Conservation (phyloP, 1,284 basidiomycete genomes). For the Takashimella tepidaria region DNA sequence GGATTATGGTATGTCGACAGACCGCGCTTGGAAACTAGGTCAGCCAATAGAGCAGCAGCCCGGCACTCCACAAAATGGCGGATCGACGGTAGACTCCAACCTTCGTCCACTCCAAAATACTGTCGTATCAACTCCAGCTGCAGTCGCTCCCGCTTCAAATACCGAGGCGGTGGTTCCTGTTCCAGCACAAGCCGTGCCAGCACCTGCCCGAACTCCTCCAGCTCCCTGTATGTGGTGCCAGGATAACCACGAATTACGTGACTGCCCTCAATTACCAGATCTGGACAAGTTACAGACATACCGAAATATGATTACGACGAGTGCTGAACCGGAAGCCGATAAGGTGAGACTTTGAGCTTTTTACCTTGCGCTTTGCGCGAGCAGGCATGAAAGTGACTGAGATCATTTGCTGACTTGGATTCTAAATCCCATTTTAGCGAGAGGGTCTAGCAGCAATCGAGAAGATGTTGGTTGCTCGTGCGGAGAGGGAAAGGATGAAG, state of each 20-base stretch:
- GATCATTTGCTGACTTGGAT: no score
- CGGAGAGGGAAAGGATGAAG: background rate
- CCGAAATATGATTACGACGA: background rate
- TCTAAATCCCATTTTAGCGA: no score
- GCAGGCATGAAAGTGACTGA: background rate
- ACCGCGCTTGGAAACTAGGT: no score
- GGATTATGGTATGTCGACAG: no score
- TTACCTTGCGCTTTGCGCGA: background rate
- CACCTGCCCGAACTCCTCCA: background rate
- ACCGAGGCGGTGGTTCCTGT: no score
- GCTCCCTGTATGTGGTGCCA: constrained; percentile 1
- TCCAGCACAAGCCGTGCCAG: no score
- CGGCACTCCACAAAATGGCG: no score
- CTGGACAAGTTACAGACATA: background rate
- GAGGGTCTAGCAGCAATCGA: background rate
- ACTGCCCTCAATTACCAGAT: constrained; percentile 1
- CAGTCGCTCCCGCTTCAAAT: no score
- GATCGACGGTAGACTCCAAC: no score
- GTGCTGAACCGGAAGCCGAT: background rate
- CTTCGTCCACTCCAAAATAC: no score
- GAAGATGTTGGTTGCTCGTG: background rate
- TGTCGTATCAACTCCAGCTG: no score
- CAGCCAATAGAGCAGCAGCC: no score
- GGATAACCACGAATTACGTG: constrained; percentile 1
- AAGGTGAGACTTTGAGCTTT: constrained; percentile 2